phyloP scores from a whole-genome alignment of 768 basidiomycete genomes.

The Boletus rex-veris region DNA sequence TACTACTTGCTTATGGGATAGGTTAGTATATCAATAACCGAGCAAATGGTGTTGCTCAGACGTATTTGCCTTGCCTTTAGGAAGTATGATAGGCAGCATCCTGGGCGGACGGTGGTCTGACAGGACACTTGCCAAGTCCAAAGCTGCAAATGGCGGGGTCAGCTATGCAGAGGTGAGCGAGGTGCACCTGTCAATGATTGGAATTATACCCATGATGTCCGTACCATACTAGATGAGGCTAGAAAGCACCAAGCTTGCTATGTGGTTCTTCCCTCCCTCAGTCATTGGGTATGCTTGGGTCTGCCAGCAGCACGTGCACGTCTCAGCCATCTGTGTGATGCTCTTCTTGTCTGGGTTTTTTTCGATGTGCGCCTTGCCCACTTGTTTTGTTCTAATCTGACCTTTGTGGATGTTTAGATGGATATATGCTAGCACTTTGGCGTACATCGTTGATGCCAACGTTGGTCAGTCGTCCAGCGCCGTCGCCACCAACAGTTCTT shows the following conservation, averaged over 20 bases:
- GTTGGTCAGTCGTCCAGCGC: constrained; percentile 76
- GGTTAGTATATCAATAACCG: constrained; percentile 37
- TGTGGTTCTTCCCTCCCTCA: constrained; percentile 52
- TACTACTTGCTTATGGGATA: constrained; percentile 70
- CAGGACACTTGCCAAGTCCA: constrained; percentile 42
- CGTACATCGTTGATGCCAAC: constrained; percentile 89
- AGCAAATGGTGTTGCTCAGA: not conserved
- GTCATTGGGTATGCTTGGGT: constrained; percentile 78
- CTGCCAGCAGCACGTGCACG: constrained; percentile 56
- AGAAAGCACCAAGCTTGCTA: constrained; percentile 55
- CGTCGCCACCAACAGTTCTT: constrained; percentile 70
- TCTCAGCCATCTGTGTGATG: constrained; percentile 68
- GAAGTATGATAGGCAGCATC: constrained; percentile 53
- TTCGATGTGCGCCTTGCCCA: constrained; percentile 52
- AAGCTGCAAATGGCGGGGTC: constrained; percentile 45
- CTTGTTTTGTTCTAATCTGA: not conserved
- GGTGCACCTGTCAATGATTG: no score
- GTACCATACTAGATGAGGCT: constrained; percentile 65
- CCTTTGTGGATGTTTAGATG: constrained; percentile 34
- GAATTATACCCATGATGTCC: not conserved
- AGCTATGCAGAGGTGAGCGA: constrained; percentile 61
- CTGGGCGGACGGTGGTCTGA: constrained; percentile 63
- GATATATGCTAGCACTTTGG: constrained; percentile 69
- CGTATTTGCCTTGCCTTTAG: constrained; percentile 18
- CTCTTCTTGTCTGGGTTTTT: constrained; percentile 76